Evolutionary conservation across 176 grass and related monocot species (phyloP).

Genomic region (Metroxylon sagu): DNA sequence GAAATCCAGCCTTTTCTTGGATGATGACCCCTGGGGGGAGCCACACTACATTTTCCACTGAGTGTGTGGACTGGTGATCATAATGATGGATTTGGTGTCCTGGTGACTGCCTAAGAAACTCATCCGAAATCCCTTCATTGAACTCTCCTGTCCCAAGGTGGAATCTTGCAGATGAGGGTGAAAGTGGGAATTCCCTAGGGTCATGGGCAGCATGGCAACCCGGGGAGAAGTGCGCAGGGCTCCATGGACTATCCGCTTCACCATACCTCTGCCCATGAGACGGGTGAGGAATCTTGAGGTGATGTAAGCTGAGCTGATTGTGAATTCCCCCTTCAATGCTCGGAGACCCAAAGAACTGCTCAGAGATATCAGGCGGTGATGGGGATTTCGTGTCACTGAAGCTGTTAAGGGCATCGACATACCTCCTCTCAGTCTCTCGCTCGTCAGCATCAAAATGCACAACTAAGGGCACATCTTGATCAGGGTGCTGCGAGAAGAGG

Average conservation of each 20-base stretch:
- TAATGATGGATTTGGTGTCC: slow-evolving; percentile 38
- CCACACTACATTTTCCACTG: slow-evolving; percentile 51
- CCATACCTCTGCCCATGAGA: slow-evolving; percentile 47
- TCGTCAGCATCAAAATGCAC: slow-evolving; percentile 42
- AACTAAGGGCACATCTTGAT: slow-evolving; percentile 35
- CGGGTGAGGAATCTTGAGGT: slow-evolving; percentile 60
- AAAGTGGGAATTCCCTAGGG: slow-evolving; percentile 53
- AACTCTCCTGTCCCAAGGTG: slow-evolving; percentile 52
- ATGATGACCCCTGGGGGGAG: slow-evolving; percentile 53
- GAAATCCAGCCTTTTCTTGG: slow-evolving; percentile 59
- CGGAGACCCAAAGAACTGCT: slow-evolving; percentile 49
- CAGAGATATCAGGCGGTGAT: slow-evolving; percentile 39
- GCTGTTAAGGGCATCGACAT: slow-evolving; percentile 86
- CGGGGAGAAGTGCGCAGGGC: slow-evolving; percentile 54
- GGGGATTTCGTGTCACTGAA: slow-evolving; percentile 46
- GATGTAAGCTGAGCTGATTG: slow-evolving; percentile 43
- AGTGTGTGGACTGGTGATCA: slow-evolving; percentile 38
- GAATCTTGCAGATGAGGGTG: slow-evolving; percentile 59
- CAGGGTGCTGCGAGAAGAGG: slow-evolving; percentile 62
- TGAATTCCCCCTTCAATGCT: slow-evolving; percentile 40
- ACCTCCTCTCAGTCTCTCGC: slow-evolving; percentile 56
- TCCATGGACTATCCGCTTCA: slow-evolving; percentile 75
- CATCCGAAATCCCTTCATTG: slow-evolving; percentile 46
- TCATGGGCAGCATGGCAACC: slow-evolving; percentile 41
- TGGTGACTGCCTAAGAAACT: slow-evolving; percentile 36